Base-by-base conservation (phyloP, 208 protist genomes). In the Angomonas ambiguus region DNA sequence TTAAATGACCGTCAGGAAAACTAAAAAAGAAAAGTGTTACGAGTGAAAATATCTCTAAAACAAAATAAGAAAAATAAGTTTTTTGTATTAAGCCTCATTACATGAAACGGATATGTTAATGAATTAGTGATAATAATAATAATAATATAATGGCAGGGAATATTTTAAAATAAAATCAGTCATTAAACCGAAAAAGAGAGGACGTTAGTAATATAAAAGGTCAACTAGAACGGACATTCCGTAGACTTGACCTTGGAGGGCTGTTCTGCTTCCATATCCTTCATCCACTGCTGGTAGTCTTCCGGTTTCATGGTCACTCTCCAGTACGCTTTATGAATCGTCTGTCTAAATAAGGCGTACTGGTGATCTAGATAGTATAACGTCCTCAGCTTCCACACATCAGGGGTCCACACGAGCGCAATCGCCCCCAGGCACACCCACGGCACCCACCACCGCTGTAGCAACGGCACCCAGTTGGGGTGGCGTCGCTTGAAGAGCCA, bases 381-480 rank as follows among this genome's bases (percentile, higher is more conserved):
- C 18, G 76, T 79, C 18, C 87, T 81, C 67, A 93, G 77, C 74
- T 93, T 93, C 84, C 87, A 93, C 49, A 89, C 79, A 65, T 93
- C 87, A 2, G 87, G 87, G 0, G 87, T 93, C 84, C 87, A 93
- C 13, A 87, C 28, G 13, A 49, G 59, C 25, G 82, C 59, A 25
- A 87, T 30, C 22, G 49, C 64, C 24, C 82, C 55, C 45, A 71
- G 71, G 64, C 87, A 93, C 20, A 82, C 51, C 75, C 69, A 91
- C 20, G 87, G 87, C 62, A 93, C 80, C 84, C 87, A 93, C 80
- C 83, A 86, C 0, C 87, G 87, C 69, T 93, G 87, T 72, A 93
- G 86, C 58, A 93, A 62, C 33, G 87, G 87, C 20, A 88, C 79
- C 82, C 87, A 91, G 51, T 77, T 77, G 8, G 84, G 83, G 48